Percentiles rank a stretch among this genome's conserved stretches.
phyloP scores from a whole-genome alignment of 257 asterid species.

The Solanum pinnatisectum region DNA sequence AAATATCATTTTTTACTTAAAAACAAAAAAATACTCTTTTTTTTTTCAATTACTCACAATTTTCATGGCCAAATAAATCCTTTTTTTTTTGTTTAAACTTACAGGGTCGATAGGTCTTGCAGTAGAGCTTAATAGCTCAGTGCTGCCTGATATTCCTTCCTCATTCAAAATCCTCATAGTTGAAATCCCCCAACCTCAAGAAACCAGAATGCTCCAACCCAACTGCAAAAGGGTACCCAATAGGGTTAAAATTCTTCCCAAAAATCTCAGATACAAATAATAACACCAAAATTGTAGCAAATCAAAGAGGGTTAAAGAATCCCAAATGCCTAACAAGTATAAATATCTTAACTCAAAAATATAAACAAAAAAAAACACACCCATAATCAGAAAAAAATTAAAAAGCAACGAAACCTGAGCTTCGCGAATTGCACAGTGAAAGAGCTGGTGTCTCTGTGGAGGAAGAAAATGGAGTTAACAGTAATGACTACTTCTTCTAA shows the following conservation, averaged over 20 bases:
- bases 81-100: not conserved
- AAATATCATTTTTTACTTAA: not conserved
- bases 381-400: not conserved
- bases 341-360: not conserved
- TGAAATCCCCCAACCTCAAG: not conserved
- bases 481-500: not conserved
- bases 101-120: not conserved
- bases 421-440: not conserved
- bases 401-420: not conserved
- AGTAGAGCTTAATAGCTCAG: conserved; percentile 17
- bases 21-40: not conserved
- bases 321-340: not conserved
- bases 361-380: not conserved
- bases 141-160: conserved; percentile 54
- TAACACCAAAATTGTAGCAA: not conserved
- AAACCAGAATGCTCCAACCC: not conserved
- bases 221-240: not conserved
- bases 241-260: not conserved
- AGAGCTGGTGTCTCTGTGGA: not conserved
- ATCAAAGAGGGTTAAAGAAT: not conserved
- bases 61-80: not conserved
- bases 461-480: not conserved
- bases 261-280: not conserved
- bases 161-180: conserved; percentile 41
- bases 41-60: not conserved